Evolutionary conservation across 2,329 filamentous ascomycete species (phyloP), one percentile per base, ranked within the genome.

Genomic region (Dactylellina cionopaga): DNA sequence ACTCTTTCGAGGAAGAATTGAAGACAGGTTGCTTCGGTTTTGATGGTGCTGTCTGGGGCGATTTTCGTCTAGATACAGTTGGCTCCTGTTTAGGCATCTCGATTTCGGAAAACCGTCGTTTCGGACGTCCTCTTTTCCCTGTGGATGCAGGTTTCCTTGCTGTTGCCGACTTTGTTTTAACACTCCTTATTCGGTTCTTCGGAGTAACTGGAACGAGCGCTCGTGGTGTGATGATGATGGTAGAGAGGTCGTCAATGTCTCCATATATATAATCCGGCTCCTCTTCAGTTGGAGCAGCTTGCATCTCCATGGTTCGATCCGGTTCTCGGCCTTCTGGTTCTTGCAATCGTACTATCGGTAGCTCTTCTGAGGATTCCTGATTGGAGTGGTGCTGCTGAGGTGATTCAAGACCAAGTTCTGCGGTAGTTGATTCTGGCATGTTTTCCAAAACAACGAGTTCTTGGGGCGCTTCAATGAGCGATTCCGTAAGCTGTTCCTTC

Each of bases 221-320:
- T 43, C 59, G 56, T 1, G 68, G 68, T 13, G 5, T 7, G 5
- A 54, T 17, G 22, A 58, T 17, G 11, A 72, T 65, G 5, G 68
- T 72, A 2, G 68, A 65, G 7, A 72, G 52, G 22, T 72, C 68
- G 17, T 72, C 68, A 7, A 72, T 72, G 39, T 72, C 68, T 7
- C 59, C 68, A 22, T 72, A 65, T 33, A 64, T 43, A 33, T 54
- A 65, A 22, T 43, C 27, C 19, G 52, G 37, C 29, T 51, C 51
- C 6, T 58, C 24, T 13, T 29, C 47, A 2, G 41, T 24, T 5
- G 29, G 31, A 24, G 17, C 11, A 3, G 46, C 19, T 19, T 60
- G 25, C n/a, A 29, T 47, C n/a, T 54, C 44, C n/a, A 43, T 43
- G 13, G 17, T n/a, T 1, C 7, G n/a, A 6, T 64, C n/a, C 5